Conservation (phyloP, 148 eudicot species). For the Linanthus parryae region DNA sequence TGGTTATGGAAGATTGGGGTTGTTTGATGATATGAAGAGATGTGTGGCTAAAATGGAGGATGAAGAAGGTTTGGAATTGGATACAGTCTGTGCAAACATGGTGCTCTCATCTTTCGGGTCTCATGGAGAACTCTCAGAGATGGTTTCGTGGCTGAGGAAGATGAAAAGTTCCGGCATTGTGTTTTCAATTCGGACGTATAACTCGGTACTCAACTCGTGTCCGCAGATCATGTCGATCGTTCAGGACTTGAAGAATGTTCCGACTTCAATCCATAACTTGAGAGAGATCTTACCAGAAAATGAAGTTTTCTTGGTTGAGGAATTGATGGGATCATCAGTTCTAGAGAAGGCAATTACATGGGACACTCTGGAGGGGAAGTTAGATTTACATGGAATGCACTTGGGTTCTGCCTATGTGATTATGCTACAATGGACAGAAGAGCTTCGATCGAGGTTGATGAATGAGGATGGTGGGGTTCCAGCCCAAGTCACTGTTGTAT, state of each 20-base stretch:
- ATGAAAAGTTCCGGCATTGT: conserved; percentile 30
- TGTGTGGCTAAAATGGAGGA: conserved; percentile 45
- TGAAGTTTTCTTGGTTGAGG: conserved; percentile 49
- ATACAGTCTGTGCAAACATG: conserved; percentile 75
- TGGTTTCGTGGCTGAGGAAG: conserved; percentile 58
- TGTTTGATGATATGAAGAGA: conserved; percentile 60
- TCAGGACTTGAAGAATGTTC: conserved; percentile 37
- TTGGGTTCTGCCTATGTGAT: conserved; percentile 51
- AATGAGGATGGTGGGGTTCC: conserved; percentile 33
- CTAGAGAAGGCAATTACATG: conserved; percentile 45
- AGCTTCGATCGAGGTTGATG: conserved; percentile 34
- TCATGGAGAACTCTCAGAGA: conserved; percentile 38
- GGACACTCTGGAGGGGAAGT: conserved; percentile 40
- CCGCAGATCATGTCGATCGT: conserved; percentile 38
- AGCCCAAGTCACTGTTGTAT: conserved; percentile 45
- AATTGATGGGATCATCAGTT: conserved; percentile 37
- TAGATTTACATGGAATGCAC: conserved; percentile 95
- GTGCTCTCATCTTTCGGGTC: conserved; percentile 67
- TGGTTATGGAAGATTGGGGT: conserved; percentile 67
- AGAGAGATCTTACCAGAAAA: conserved; percentile 21
- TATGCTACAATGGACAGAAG: conserved; percentile 62
- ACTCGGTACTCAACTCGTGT: conserved; percentile 69
- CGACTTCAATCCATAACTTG: conserved; percentile 45
- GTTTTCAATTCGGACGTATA: conserved; percentile 63
- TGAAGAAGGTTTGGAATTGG: conserved; percentile 40